Base-by-base conservation (phyloP, 192 early-diverging fungal species). In the Tieghemiomyces parasiticus region DNA sequence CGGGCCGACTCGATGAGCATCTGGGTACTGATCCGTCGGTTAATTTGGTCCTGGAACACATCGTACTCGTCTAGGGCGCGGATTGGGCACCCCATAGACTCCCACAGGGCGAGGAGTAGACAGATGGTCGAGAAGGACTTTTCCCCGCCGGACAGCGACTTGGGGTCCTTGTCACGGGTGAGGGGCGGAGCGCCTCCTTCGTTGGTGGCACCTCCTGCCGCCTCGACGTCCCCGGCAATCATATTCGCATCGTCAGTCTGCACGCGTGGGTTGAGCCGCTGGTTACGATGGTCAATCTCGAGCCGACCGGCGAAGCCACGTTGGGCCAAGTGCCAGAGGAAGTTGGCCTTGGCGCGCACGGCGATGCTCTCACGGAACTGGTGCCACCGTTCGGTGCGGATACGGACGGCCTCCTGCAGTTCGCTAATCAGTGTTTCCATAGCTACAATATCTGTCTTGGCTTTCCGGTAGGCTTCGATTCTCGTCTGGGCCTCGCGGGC, bases 21-120 rank as follows among this genome's bases (percentile, higher is more conserved):
- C 42, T 76, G 65, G 89, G 95, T 95, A 35, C 80, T 85, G 59
- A 85, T 81, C 30, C 73, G 66, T 4, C 96, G 81, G 68, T 97
- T 97, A n/a, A 95, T 93, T 3, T 91, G 90, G 68, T 99, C 96
- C 93, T 93, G 95, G 63, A 92, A 99, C 25, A 99, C 93, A 67
- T 97, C 96, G 79, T 95, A 99, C 78, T 99, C 96, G 66, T 99
- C 96, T 64, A 99, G 71, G 25, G 86, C 87, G n/a, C 94, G 79
- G 52, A 99, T 87, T 8, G 93, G 90, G 45, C 86, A 84, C 29
- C 81, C 78, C 80, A 99, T 93, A 12, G 80, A 75, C 47, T 94
- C 87, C 96, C 96, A 99, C 25, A 99, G 74, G 6, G 93, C 76
- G 49, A 99, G 68, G 20, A 99, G 76, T 61, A 99, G 74, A 66